Conservation (phyloP, 441 rosid genomes). For the Bruguiera hainesii region DNA sequence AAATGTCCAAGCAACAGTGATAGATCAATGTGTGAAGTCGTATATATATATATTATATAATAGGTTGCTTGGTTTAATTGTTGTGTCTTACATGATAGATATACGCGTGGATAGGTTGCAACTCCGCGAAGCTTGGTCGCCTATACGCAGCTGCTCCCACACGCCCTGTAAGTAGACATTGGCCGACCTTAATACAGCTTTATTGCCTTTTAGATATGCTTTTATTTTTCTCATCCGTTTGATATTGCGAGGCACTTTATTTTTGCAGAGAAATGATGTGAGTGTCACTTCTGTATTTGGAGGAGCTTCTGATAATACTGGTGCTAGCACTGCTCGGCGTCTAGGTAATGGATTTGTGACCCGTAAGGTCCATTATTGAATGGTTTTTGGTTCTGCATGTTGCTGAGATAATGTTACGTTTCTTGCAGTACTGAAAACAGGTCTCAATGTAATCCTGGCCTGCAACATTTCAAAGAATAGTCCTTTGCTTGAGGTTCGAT, state of each 20-base stretch:
- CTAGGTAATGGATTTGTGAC: constrained; percentile 42
- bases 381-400: neutral
- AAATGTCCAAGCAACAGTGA: neutral
- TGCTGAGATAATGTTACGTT: neutral
- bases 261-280: constrained; percentile 24
- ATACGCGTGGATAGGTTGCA: constrained; percentile 68
- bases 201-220: no score
- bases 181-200: no score
- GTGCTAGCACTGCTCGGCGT: constrained; percentile 80
- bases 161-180: constrained; percentile 19
- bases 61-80: no score
- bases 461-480: constrained; percentile 81
- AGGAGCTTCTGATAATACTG: constrained; percentile 81
- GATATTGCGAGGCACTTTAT: no score
- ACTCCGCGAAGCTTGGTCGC: constrained; percentile 56
- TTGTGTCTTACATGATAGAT: constrained; percentile 29
- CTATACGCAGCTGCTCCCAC: constrained; percentile 70
- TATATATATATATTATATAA: no score
- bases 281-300: constrained; percentile 72
- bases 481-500: constrained; percentile 71
- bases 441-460: constrained; percentile 50
- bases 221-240: no score
- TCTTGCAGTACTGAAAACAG: constrained; percentile 73
- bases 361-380: neutral
- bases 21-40: no score